These are phyloP conservation scores for Aspergillus brasiliensis DNA, from an alignment of 2,329 filamentous ascomycete genomes.

Conservation along the genomic window DNA sequence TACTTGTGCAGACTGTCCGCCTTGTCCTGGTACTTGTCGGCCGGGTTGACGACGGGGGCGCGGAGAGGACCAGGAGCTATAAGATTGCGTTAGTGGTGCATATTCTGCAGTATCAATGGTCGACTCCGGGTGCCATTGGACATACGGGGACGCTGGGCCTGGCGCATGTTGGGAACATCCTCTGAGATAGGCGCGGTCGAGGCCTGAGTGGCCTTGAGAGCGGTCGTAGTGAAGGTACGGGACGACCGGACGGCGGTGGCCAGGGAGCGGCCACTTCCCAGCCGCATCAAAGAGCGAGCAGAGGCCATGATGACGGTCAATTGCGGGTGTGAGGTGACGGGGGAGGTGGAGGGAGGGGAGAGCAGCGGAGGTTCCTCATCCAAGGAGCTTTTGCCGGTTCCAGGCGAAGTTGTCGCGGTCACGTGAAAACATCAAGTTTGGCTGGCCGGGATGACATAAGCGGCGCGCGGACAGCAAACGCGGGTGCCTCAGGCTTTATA, in stretches of 20 bases:
- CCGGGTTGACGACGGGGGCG: conserved; percentile 81
- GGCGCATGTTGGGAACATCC: conserved; percentile 64
- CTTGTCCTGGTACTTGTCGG: conserved; percentile 89
- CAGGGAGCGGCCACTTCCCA: conserved; percentile 44
- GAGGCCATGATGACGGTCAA: conserved; percentile 44
- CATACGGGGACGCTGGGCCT: conserved; percentile 57
- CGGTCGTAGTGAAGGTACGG: conserved; percentile 43
- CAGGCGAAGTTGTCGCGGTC: conserved; percentile 16
- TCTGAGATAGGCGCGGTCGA: conserved; percentile 64
- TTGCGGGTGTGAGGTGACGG: conserved; percentile 16
- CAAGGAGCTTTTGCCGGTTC: conserved; percentile 27
- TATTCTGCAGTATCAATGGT: background rate
- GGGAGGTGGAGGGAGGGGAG: conserved; percentile 24
- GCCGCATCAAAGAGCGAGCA: conserved; percentile 48
- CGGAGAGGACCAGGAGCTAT: conserved; percentile 65
- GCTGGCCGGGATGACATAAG: conserved; percentile 18
- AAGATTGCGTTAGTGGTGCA: background rate
- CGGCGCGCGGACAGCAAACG: background rate
- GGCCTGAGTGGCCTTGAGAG: conserved; percentile 49
- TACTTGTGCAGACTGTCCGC: conserved; percentile 88
- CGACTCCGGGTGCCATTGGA: conserved; percentile 20
- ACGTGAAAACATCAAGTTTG: conserved; percentile 26
- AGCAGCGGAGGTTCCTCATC: conserved; percentile 20
- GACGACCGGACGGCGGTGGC: conserved; percentile 28
- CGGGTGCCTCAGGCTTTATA: background rate